phyloP scores from a whole-genome alignment of 2,329 filamentous ascomycete genomes.

The Diaporthe batatas region DNA sequence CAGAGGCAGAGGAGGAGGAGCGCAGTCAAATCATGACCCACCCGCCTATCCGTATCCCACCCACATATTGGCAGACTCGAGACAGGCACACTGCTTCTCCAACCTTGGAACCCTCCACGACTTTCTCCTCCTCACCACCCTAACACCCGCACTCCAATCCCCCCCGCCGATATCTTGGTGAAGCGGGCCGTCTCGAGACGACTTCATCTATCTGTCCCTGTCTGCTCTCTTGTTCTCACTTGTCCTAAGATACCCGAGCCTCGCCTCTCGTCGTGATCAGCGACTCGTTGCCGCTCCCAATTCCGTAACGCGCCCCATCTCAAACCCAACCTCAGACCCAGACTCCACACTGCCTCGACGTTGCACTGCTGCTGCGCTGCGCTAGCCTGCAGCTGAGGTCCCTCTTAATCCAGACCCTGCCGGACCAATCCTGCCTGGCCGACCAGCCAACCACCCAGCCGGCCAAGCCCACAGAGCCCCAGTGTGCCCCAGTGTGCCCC shows the following conservation, averaged over 20 bases:
- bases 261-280: conserved; percentile 2
- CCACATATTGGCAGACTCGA: background rate
- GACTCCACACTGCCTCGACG: conserved; percentile 17
- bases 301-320: background rate
- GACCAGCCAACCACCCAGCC: conserved; percentile 30
- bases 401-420: conserved; percentile 32
- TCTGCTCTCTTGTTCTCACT: background rate
- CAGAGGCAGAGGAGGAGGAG: conserved; percentile 1
- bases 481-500: conserved; percentile 22
- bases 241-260: conserved; percentile 26
- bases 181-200: background rate
- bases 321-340: background rate
- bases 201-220: background rate
- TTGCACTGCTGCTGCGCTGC: conserved; percentile 8
- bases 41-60: conserved; percentile 23
- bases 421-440: conserved; percentile 25
- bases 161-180: conserved; percentile 7
- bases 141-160: background rate
- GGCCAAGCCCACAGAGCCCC: conserved; percentile 24
- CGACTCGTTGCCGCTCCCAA: background rate
- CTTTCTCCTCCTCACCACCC: background rate
- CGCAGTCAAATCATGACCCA: conserved; percentile 26
- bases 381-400: conserved; percentile 28
- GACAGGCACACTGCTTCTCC: background rate
- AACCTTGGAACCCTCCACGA: background rate